phyloP scores from a whole-genome alignment of 1,284 basidiomycete species.

The Chiua sp. region DNA sequence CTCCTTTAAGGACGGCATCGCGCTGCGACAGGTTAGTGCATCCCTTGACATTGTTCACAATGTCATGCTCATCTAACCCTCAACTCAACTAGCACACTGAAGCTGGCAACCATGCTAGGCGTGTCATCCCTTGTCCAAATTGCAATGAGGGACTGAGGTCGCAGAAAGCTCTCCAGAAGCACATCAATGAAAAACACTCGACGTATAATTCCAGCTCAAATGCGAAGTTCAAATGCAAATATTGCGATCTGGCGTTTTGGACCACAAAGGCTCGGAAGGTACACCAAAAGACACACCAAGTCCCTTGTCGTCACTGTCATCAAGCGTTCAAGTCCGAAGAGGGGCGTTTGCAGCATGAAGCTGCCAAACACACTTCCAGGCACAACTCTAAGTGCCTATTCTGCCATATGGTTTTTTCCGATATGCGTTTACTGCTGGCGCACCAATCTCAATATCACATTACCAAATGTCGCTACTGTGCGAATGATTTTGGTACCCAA shows the following conservation, averaged over 20 bases:
- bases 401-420: constrained; percentile 13
- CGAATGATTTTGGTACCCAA: not conserved
- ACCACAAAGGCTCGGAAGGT: constrained; percentile 5
- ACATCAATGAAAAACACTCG: constrained; percentile 20
- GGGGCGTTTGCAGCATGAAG: not conserved
- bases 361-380: not conserved
- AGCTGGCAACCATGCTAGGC: constrained; percentile 13
- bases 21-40: constrained; percentile 22
- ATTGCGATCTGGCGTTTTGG: constrained; percentile 19
- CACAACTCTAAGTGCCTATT: constrained; percentile 13
- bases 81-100: constrained; percentile 17
- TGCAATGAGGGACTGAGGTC: constrained; percentile 15
- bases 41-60: not conserved
- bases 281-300: constrained; percentile 20
- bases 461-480: constrained; percentile 23
- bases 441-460: constrained; percentile 14
- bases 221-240: constrained; percentile 14
- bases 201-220: constrained; percentile 13
- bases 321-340: constrained; percentile 10
- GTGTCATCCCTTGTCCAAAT: constrained; percentile 8
- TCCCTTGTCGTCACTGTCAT: constrained; percentile 18
- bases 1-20: constrained; percentile 12
- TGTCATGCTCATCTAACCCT: not conserved
- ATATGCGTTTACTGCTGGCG: not conserved
- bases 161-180: constrained; percentile 14